phyloP scores from a whole-genome alignment of 2,329 filamentous ascomycete species.

The Neocucurbitaria cava region DNA sequence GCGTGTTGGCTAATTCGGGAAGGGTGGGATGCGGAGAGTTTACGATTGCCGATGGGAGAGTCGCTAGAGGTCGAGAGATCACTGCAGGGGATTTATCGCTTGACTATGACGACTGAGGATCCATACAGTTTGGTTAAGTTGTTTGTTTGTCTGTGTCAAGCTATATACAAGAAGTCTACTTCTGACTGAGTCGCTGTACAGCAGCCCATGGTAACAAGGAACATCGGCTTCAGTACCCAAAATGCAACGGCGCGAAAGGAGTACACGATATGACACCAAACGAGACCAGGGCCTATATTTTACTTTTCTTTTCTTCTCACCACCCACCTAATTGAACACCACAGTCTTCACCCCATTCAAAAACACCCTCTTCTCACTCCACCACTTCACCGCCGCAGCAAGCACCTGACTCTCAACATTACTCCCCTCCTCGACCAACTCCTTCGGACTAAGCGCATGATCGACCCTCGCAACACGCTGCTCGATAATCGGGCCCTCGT shows the following conservation, averaged over 20 bases:
- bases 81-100: background rate
- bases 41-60: background rate
- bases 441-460: conserved; percentile 77
- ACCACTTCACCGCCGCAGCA: conserved; percentile 83
- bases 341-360: conserved; percentile 82
- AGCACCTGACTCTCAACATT: conserved; percentile 86
- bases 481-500: conserved; percentile 89
- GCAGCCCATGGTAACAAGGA: background rate
- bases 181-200: background rate
- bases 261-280: background rate
- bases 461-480: conserved; percentile 80
- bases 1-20: background rate
- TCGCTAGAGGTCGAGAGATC: background rate
- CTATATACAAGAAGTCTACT: background rate
- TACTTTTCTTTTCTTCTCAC: background rate
- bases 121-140: background rate
- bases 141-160: background rate
- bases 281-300: background rate
- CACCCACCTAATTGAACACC: conserved; percentile 66
- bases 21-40: background rate
- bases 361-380: conserved; percentile 78
- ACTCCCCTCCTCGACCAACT: conserved; percentile 78
- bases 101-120: background rate
- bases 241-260: background rate
- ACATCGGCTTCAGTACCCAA: background rate